phyloP scores from a whole-genome alignment of 106 monocot genomes.

The Dendrobium catenatum region DNA sequence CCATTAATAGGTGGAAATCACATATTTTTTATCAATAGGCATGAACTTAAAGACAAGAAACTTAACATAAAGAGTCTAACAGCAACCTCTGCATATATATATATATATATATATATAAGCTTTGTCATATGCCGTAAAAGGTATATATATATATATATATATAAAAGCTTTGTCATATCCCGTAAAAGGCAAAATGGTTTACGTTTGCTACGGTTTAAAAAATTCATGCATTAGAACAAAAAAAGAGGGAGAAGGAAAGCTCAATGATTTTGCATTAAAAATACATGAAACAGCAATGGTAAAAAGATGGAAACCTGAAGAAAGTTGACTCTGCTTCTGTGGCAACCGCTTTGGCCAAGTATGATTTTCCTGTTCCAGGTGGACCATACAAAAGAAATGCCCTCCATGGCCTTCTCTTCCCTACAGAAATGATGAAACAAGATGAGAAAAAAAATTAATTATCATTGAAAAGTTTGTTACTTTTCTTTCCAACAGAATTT shows the following conservation, averaged over 20 bases:
- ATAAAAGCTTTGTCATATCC: background rate
- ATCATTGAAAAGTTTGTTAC: background rate
- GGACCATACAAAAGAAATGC: slow-evolving; percentile 85
- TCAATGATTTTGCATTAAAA: background rate
- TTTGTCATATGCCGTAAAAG: too few relatives aligned
- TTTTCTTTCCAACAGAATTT: background rate
- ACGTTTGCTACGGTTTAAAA: background rate
- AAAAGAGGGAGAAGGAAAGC: background rate
- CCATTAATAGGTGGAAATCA: background rate
- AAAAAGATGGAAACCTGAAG: slow-evolving; percentile 38
- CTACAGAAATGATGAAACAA: slow-evolving; percentile 16
- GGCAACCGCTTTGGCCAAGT: slow-evolving; percentile 79
- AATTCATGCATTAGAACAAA: background rate
- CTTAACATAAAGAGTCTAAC: background rate
- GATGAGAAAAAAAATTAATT: background rate
- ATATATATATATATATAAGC: too few relatives aligned
- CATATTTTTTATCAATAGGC: background rate
- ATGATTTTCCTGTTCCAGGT: slow-evolving; percentile 87
- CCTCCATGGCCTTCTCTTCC: slow-evolving; percentile 78
- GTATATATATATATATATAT: background rate
- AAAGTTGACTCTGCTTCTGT: slow-evolving; percentile 85
- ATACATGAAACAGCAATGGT: background rate
- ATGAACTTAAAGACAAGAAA: background rate
- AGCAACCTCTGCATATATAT: background rate
- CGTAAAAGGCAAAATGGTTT: background rate